These are phyloP conservation scores for Alternaria incomplexa DNA, from an alignment of 2,329 filamentous ascomycete genomes.

Conservation along the genomic window DNA sequence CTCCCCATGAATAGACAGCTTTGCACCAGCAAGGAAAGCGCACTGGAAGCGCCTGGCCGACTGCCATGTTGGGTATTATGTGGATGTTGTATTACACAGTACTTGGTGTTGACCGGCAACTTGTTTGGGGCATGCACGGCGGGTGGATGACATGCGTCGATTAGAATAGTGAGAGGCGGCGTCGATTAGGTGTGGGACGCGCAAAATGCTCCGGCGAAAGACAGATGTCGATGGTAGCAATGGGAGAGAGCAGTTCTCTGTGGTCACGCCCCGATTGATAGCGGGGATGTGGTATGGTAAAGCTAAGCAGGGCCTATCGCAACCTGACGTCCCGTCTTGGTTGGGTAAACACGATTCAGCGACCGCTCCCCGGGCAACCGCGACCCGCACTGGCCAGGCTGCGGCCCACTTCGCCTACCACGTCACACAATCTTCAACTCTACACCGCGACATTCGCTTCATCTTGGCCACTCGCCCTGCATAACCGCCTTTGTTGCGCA, in stretches of 20 bases:
- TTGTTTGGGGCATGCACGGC: conserved; percentile 21
- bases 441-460: conserved; percentile 1
- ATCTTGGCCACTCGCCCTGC: neutral
- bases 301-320: conserved; percentile 19
- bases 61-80: conserved; percentile 49
- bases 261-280: conserved; percentile 19
- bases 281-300: conserved; percentile 21
- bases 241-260: conserved; percentile 12
- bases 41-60: conserved; percentile 66
- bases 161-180: conserved; percentile 8
- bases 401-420: conserved; percentile 17
- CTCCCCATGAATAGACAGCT: conserved; percentile 91
- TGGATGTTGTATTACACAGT: neutral
- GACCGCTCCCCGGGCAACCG: conserved; percentile 27
- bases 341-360: conserved; percentile 22
- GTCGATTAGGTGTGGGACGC: neutral
- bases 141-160: conserved; percentile 24
- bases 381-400: conserved; percentile 2
- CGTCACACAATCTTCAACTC: conserved; percentile 20
- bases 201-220: conserved; percentile 11
- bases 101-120: conserved; percentile 21
- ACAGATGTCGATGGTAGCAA: conserved; percentile 12
- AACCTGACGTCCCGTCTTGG: conserved; percentile 22
- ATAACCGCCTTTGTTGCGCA: neutral
- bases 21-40: conserved; percentile 91